Conservation (phyloP, 129 eudicot genomes). For the Saposhnikovia divaricata region DNA sequence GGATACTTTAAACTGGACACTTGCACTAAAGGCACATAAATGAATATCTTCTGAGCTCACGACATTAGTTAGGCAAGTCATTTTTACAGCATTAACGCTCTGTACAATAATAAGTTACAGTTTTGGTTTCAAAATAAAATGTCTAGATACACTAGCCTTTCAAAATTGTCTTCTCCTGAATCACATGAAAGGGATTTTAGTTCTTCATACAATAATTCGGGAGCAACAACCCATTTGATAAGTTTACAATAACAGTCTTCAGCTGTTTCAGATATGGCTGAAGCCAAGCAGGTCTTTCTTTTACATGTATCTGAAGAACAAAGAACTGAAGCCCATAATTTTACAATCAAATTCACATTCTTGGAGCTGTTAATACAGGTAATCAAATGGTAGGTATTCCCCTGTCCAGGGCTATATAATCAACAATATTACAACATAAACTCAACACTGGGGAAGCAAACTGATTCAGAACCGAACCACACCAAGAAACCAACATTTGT, state of each 20-base stretch:
- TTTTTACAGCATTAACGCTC: not conserved
- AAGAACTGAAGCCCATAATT: not conserved
- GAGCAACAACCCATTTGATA: not conserved
- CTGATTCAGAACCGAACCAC: not conserved
- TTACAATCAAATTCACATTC: not conserved
- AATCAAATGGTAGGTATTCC: not conserved
- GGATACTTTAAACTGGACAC: no score
- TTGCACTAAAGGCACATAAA: no score
- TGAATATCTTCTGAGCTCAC: no score
- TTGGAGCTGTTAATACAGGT: not conserved
- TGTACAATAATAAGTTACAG: not conserved
- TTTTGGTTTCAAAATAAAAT: no score
- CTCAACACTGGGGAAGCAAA: not conserved
- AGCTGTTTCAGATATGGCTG: not conserved
- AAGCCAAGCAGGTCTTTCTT: not conserved
- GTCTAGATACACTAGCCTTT: not conserved
- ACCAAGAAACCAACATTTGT: not conserved
- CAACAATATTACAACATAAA: not conserved
- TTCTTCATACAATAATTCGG: no score
- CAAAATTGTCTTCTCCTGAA: not conserved
- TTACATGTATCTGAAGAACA: not conserved
- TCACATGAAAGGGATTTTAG: not conserved
- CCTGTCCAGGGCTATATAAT: not conserved
- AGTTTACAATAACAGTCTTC: not conserved
- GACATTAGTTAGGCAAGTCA: no score